These are phyloP conservation scores for Acer campestre DNA, from an alignment of 345 rosid genomes.

Conservation along the genomic window DNA sequence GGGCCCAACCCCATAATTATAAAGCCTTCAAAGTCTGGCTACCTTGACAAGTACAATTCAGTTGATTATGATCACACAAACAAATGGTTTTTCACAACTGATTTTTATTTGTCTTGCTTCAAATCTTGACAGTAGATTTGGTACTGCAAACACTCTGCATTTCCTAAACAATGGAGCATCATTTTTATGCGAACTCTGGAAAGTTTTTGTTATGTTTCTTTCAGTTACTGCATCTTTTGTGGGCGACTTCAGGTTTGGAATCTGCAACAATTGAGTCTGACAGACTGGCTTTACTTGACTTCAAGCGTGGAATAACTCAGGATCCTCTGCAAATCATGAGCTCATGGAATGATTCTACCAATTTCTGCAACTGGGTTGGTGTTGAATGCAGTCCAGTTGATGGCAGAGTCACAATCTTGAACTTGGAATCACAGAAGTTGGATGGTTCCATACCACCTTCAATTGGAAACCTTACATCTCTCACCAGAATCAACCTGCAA, in stretches of 20 bases:
- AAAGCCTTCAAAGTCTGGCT: too few species aligned
- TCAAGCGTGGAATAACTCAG: neutral
- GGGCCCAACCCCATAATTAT: too few species aligned
- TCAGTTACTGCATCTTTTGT: neutral
- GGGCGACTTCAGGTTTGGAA: neutral
- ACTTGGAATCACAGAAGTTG: neutral
- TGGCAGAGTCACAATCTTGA: neutral
- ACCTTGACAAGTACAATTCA: too few species aligned
- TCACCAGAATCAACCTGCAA: slow-evolving; percentile 14
- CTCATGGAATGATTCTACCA: slow-evolving; percentile 10
- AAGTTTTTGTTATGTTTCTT: neutral
- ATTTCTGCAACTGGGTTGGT: slow-evolving; percentile 11
- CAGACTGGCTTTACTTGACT: neutral
- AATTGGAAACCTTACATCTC: slow-evolving; percentile 31
- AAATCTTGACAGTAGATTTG: neutral
- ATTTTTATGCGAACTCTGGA: neutral
- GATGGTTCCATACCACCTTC: slow-evolving; percentile 24
- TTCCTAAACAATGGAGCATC: slow-evolving; percentile 5
- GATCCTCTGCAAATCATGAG: slow-evolving; percentile 15
- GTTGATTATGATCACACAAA: too few species aligned
- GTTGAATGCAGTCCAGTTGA: neutral
- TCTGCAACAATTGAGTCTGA: neutral
- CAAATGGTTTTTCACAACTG: too few species aligned
- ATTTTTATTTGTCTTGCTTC: neutral
- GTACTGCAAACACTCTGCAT: too few species aligned